These are phyloP conservation scores for Phytophthora macrochlamydospora DNA, from an alignment of 352 stramenopile species.

Conservation along the genomic window DNA sequence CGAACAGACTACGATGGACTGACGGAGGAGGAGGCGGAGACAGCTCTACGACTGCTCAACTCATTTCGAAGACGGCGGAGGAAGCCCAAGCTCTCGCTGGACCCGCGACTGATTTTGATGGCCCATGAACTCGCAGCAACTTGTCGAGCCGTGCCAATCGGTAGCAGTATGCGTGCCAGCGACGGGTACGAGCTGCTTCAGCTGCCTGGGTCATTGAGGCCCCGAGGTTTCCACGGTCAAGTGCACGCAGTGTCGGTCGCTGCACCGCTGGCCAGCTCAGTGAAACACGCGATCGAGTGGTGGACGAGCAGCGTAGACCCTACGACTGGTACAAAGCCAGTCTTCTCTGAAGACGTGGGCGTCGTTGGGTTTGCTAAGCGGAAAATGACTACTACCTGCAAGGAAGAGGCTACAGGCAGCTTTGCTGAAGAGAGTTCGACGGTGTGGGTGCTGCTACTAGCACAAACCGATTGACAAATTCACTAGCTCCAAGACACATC, in stretches of 20 bases:
- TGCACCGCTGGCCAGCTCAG: conserved; percentile 11
- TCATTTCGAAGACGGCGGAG: conserved; percentile 29
- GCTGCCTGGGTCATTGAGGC: conserved; percentile 4
- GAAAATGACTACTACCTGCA: not conserved
- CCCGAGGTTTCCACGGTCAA: conserved; percentile 17
- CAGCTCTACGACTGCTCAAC: conserved; percentile 34
- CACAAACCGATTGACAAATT: conserved; percentile 14
- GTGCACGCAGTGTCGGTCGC: conserved; percentile 29
- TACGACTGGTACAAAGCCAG: conserved; percentile 17
- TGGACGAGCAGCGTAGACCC: conserved; percentile 28
- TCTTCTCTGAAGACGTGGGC: conserved; percentile 31
- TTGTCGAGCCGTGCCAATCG: conserved; percentile 19
- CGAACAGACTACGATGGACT: conserved; percentile 10
- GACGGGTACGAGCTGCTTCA: conserved; percentile 22
- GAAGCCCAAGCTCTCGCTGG: conserved; percentile 27
- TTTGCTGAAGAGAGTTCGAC: no score
- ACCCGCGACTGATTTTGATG: conserved; percentile 36
- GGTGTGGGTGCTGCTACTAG: conserved; percentile 6
- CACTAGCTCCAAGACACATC: not conserved
- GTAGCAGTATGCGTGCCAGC: conserved; percentile 13
- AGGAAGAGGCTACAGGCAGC: no score
- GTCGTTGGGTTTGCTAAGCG: conserved; percentile 34
- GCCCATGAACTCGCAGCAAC: conserved; percentile 33
- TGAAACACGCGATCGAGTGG: conserved; percentile 29
- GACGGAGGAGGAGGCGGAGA: conserved; percentile 29